Evolutionary conservation across 345 rosid genomes (phyloP).

Genomic region (Syzygium grande): DNA sequence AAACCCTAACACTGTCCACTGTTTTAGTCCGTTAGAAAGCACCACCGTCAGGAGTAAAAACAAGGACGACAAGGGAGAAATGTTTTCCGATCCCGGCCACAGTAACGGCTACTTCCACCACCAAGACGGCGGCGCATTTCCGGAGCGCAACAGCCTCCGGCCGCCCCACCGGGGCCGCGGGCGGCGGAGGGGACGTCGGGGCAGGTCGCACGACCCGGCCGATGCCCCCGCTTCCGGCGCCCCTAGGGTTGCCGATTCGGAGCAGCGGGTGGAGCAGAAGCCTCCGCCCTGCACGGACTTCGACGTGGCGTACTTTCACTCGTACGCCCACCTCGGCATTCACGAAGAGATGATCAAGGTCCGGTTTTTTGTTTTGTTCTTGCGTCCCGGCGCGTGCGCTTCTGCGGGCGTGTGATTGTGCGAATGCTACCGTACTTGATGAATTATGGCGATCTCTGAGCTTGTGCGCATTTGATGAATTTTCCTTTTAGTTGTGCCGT

Average conservation of each 20-base stretch:
- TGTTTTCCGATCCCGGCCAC: constrained; percentile 5
- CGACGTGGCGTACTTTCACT: constrained; percentile 79
- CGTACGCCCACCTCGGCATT: constrained; percentile 89
- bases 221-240: not conserved
- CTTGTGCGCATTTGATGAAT: not conserved
- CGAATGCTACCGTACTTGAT: not conserved
- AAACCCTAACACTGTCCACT: not conserved
- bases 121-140: not conserved
- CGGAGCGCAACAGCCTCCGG: not conserved
- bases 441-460: not conserved
- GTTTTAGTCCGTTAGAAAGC: not conserved
- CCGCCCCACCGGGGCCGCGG: constrained; percentile 21
- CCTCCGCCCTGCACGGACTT: constrained; percentile 68
- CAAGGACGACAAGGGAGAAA: not conserved
- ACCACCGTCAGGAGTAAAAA: not conserved
- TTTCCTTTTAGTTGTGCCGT: not conserved
- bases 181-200: constrained; percentile 21
- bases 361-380: not conserved
- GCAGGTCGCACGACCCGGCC: constrained; percentile 21
- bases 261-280: constrained; percentile 12
- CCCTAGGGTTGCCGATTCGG: constrained; percentile 17
- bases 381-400: not conserved
- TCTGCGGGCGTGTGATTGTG: not conserved
- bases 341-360: constrained; percentile 99
- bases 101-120: constrained; percentile 55